phyloP scores from a whole-genome alignment of 441 rosid species.

The Arabidopsis lyrata region DNA sequence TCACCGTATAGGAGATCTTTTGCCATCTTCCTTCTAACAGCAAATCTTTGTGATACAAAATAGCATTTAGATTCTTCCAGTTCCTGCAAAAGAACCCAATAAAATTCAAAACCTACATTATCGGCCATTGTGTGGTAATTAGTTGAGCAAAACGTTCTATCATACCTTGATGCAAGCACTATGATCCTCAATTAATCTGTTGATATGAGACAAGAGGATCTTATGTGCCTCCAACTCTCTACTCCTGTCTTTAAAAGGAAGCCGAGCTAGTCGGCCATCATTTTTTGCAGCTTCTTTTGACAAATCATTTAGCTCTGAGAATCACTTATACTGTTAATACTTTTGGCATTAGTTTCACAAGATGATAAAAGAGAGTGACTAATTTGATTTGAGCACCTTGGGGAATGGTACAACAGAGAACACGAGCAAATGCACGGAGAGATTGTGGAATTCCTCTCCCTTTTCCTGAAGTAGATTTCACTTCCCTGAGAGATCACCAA shows the following conservation, averaged over 20 bases:
- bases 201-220: conserved; percentile 59
- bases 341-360: conserved; percentile 16
- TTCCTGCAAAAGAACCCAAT: conserved; percentile 50
- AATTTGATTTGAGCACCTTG: conserved; percentile 53
- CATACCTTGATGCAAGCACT: conserved; percentile 63
- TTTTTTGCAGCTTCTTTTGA: conserved; percentile 67
- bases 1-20: conserved; percentile 72
- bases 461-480: conserved; percentile 68
- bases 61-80: conserved; percentile 41
- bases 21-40: conserved; percentile 65
- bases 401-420: conserved; percentile 61
- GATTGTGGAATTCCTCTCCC: conserved; percentile 86
- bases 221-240: conserved; percentile 75
- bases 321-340: conserved; percentile 13
- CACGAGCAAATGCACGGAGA: conserved; percentile 86
- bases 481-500: conserved; percentile 64
- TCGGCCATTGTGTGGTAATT: conserved; percentile 14
- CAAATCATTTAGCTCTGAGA: conserved; percentile 68
- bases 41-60: conserved; percentile 38
- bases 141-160: conserved; percentile 8
- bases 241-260: conserved; percentile 55
- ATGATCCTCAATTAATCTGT: conserved; percentile 50
- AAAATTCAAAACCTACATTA: conserved; percentile 5
- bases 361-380: conserved; percentile 28
- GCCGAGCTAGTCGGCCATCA: conserved; percentile 86